phyloP scores from a whole-genome alignment of 768 basidiomycete genomes.

The Infundibulicybe gibba region DNA sequence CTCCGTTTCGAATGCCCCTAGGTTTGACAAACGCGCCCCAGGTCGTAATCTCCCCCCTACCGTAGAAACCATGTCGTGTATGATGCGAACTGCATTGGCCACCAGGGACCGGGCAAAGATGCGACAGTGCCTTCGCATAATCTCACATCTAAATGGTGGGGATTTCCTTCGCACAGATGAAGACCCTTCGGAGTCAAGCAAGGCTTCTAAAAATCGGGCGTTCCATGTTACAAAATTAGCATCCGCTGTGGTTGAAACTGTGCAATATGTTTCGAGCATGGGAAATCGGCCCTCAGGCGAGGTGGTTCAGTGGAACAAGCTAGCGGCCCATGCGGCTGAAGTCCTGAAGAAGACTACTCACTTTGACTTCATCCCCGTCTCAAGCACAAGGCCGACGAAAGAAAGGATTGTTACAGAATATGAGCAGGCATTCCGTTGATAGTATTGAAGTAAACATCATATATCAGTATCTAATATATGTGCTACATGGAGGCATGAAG shows the following conservation, averaged over 20 bases:
- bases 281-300: constrained; percentile 14
- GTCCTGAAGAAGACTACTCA: neutral
- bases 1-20: constrained; percentile 29
- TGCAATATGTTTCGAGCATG: constrained; percentile 28
- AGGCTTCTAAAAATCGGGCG: constrained; percentile 25
- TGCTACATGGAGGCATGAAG: no score
- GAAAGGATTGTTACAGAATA: constrained; percentile 5
- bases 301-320: constrained; percentile 20
- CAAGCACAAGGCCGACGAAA: constrained; percentile 2
- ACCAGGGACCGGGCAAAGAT: constrained; percentile 46
- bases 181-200: constrained; percentile 23
- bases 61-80: constrained; percentile 49
- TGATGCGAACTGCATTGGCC: constrained; percentile 57
- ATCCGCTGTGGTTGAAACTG: constrained; percentile 35
- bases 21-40: constrained; percentile 34
- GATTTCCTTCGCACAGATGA: constrained; percentile 18
- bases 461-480: no score
- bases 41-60: constrained; percentile 45
- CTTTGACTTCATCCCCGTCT: constrained; percentile 13
- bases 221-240: constrained; percentile 51
- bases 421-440: constrained; percentile 6
- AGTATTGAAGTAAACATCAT: neutral
- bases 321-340: constrained; percentile 17
- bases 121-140: constrained; percentile 60
- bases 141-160: constrained; percentile 41